A percentile compares a stretch with the other conserved stretches of the same genome.
phyloP scores from a whole-genome alignment of 2,329 filamentous ascomycete genomes.

The Cryphonectria naterciae region DNA sequence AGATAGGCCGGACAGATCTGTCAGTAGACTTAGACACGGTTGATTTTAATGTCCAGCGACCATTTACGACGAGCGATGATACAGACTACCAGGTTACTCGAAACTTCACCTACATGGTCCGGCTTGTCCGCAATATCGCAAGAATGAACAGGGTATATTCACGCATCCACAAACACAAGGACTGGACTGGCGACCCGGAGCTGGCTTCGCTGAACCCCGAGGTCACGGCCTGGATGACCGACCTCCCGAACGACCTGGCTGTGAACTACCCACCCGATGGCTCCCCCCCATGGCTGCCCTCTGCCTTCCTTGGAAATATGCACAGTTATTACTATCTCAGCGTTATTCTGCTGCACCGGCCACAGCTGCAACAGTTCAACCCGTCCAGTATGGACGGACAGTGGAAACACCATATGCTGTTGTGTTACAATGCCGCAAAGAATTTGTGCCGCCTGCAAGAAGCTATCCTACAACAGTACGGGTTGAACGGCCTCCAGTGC shows the following conservation, averaged over 20 bases:
- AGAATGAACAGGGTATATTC: constrained; percentile 76
- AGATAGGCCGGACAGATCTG: constrained; percentile 74
- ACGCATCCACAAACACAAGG: constrained; percentile 71
- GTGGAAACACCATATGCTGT: constrained; percentile 87
- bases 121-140: constrained; percentile 77
- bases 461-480: constrained; percentile 75
- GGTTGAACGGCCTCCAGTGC: constrained; percentile 79
- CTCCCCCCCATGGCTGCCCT: constrained; percentile 81
- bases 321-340: constrained; percentile 87
- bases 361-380: constrained; percentile 80
- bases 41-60: constrained; percentile 70
- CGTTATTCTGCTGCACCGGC: constrained; percentile 84
- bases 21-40: constrained; percentile 75
- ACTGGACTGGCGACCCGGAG: constrained; percentile 85
- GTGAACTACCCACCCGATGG: constrained; percentile 78
- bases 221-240: constrained; percentile 75
- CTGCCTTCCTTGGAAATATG: constrained; percentile 86
- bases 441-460: constrained; percentile 86
- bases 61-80: constrained; percentile 69
- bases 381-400: constrained; percentile 70
- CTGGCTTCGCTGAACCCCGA: constrained; percentile 79
- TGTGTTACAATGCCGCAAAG: constrained; percentile 85
- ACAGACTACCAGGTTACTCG: constrained; percentile 78
- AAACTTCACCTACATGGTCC: constrained; percentile 81
- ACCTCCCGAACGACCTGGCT: constrained; percentile 77